phyloP scores from a whole-genome alignment of 1,139 yeast genomes.

The Taphrina sp. region DNA sequence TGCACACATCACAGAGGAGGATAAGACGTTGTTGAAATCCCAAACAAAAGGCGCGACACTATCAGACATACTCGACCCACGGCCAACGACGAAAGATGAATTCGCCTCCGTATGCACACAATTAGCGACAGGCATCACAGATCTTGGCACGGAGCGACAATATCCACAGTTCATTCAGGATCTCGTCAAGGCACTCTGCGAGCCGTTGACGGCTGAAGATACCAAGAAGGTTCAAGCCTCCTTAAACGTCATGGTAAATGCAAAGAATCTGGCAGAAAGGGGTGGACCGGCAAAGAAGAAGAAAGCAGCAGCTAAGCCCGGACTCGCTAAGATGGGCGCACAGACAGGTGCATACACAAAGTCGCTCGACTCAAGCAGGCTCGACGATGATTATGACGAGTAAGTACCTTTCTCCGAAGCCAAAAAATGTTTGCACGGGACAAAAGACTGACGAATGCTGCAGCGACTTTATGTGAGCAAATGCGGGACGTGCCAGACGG shows the following conservation, averaged over 20 bases:
- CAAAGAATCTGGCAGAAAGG: constrained; percentile 52
- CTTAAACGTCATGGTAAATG: constrained; percentile 73
- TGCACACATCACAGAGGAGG: constrained; percentile 18
- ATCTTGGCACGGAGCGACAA: constrained; percentile 59
- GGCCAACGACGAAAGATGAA: constrained; percentile 74
- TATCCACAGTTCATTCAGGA: constrained; percentile 87
- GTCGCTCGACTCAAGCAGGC: constrained; percentile 20
- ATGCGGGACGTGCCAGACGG: no score
- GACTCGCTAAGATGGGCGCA: constrained; percentile 87
- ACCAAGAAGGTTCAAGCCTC: constrained; percentile 84
- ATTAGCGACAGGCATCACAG: constrained; percentile 63
- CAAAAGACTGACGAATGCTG: no score
- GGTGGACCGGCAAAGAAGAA: constrained; percentile 59
- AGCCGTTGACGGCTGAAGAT: constrained; percentile 77
- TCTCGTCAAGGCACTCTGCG: constrained; percentile 49
- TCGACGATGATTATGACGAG: constrained; percentile 32
- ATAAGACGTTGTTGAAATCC: constrained; percentile 24
- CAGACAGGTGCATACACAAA: constrained; percentile 49
- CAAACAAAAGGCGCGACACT: constrained; percentile 43
- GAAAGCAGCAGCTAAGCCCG: constrained; percentile 91
- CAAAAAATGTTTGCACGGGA: no score
- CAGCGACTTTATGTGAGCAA: no score
- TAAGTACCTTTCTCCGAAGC: no score
- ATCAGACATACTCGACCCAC: constrained; percentile 45
- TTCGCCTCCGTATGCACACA: constrained; percentile 81